Base-by-base conservation (phyloP, 306 rosid genomes). In the Rosa lucieae region DNA sequence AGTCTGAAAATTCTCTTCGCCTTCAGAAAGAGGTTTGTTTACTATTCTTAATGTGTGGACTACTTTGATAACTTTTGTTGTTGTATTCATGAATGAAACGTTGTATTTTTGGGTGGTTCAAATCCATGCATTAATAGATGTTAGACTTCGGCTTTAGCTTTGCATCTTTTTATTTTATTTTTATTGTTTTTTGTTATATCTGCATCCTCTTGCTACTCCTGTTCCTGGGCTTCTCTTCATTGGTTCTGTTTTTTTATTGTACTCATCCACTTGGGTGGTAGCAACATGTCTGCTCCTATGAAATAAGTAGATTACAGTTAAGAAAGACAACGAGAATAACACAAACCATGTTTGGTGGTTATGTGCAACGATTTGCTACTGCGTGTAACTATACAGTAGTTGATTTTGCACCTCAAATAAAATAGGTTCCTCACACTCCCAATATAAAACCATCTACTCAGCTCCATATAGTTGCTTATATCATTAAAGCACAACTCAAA, bases 1-100 rank as follows among this genome's bases (percentile, higher is more conserved):
- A 94, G 84, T 89, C 96, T 48, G 88, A 85, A 87, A 90, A 85
- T 79, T 92, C 91, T 87, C 84, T 92, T 70, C 94, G 77, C 18
- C 94, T 94, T 79, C 96, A 89, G 52, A 94, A 84, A 87, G 96
- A 92, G 95, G 98, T 92, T 78, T 77, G 70, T 78, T 53, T 75
- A 61, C 9, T 46, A 73, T 77, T 77, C 14, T 39, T 40, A 21
- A 55, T n/a, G 35, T 44, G 46, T 74, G 18, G 1, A 3, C 26
- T 74, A 40, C 43, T 56, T 40, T 55, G 40, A 55, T 74, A 13
- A 55, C n/a, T 74, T 40, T 39, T 3, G 9, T 74, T 47, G 17
- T 39, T 56, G 39, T 40, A 39, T 42, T 21, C 52, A 39, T 39
- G 53, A 56, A 5, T 74, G 5, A 0, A 53, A 21, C 8, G 13